Evolutionary conservation across 768 basidiomycete genomes (phyloP).

Genomic region (Xerocomus spinulosus): DNA sequence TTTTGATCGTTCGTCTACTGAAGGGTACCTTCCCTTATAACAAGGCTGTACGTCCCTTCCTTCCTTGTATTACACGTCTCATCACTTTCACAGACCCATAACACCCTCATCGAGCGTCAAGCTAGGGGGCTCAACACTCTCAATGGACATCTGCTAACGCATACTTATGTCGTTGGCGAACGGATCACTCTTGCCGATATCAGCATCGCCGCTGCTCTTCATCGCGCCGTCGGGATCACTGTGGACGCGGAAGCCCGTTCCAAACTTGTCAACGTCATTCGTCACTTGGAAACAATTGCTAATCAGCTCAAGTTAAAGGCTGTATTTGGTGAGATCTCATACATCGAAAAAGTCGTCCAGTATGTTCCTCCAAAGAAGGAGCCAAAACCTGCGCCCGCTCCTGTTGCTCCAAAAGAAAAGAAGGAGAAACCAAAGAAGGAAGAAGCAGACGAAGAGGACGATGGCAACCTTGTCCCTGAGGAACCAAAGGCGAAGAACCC

Average conservation of each 20-base stretch:
- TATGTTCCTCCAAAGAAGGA: conserved; percentile 75
- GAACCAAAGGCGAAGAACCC: conserved; percentile 96
- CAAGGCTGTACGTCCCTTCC: conserved; percentile 62
- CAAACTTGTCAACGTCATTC: conserved; percentile 71
- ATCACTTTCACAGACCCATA: conserved; percentile 49
- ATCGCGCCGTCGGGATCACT: conserved; percentile 47
- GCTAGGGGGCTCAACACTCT: conserved; percentile 58
- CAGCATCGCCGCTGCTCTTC: conserved; percentile 55
- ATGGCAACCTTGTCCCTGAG: conserved; percentile 63
- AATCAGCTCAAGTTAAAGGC: conserved; percentile 77
- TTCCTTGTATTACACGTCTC: not conserved
- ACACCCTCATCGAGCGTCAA: conserved; percentile 47
- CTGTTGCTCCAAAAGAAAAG: conserved; percentile 42
- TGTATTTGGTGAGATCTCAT: conserved; percentile 56
- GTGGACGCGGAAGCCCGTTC: conserved; percentile 65
- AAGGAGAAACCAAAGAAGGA: conserved; percentile 58
- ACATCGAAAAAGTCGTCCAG: conserved; percentile 64
- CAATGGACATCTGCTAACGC: conserved; percentile 66
- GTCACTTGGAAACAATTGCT: conserved; percentile 81
- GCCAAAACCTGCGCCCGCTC: conserved; percentile 44
- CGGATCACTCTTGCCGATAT: conserved; percentile 94
- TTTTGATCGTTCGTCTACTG: too few relatives aligned
- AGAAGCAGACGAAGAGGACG: conserved; percentile 67
- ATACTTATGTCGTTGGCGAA: conserved; percentile 90
- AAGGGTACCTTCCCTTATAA: conserved; percentile 61